phyloP scores from a whole-genome alignment of 805 yeast genomes.

The Torulaspora gathmanii region DNA sequence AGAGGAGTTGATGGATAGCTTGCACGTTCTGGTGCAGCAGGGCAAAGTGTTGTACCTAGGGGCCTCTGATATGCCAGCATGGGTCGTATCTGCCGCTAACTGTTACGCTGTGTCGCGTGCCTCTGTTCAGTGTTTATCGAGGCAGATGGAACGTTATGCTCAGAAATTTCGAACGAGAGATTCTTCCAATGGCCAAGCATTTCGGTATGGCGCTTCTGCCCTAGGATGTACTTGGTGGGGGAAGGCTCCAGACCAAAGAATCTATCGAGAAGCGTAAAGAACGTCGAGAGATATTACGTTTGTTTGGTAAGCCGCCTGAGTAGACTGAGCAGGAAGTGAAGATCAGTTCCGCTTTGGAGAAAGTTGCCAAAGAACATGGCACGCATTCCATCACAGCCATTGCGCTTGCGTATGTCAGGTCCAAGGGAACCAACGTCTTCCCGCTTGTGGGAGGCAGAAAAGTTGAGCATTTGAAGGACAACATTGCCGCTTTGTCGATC shows the following conservation, averaged over 20 bases:
- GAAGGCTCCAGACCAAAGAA: constrained; percentile 20
- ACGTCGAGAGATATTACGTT: constrained; percentile 13
- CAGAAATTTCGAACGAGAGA: constrained; percentile 26
- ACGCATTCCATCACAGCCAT: constrained; percentile 15
- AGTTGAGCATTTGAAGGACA: constrained; percentile 19
- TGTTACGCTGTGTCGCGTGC: constrained; percentile 19
- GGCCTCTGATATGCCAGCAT: constrained; percentile 24
- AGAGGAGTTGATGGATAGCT: constrained; percentile 21
- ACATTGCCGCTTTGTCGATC: constrained; percentile 17
- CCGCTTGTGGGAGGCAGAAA: constrained; percentile 26
- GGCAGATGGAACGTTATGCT: constrained; percentile 21
- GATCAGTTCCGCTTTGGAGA: constrained; percentile 17
- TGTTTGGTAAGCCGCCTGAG: constrained; percentile 1
- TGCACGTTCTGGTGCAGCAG: constrained; percentile 15
- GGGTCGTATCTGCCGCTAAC: constrained; percentile 20
- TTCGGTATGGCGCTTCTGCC: constrained; percentile 27
- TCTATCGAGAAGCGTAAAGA: constrained; percentile 16
- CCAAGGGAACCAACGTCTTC: constrained; percentile 20
- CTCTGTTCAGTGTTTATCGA: constrained; percentile 24
- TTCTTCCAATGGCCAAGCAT: constrained; percentile 24
- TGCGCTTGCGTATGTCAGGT: constrained; percentile 24
- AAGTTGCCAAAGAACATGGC: constrained; percentile 20
- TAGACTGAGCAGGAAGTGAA: constrained; percentile 14
- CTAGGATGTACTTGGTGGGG: constrained; percentile 25
- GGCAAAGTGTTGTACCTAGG: constrained; percentile 26